phyloP scores from a whole-genome alignment of 2,329 filamentous ascomycete genomes.

The Pestalotiopsis sp. region DNA sequence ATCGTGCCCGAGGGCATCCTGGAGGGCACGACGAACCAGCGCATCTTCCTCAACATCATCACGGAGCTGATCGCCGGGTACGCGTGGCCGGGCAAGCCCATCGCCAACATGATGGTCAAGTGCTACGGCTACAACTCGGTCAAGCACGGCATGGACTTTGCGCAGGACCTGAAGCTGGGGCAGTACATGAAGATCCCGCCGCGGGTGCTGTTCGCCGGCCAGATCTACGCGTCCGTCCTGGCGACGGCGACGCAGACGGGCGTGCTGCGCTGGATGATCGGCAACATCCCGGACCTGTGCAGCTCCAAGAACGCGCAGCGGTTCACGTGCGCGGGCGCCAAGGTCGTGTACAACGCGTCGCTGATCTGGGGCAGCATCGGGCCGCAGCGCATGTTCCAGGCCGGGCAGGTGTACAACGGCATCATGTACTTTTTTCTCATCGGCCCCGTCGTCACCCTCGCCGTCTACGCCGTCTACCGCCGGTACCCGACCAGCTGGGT shows the following conservation, averaged over 20 bases:
- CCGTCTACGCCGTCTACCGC: conserved; percentile 28
- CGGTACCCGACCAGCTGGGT: conserved; percentile 30
- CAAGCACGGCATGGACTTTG: conserved; percentile 33
- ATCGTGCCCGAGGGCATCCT: conserved; percentile 13
- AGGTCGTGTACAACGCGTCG: conserved; percentile 33
- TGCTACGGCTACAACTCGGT: conserved; percentile 33
- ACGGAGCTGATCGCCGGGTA: conserved; percentile 33
- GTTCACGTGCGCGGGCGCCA: conserved; percentile 32
- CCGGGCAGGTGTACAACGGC: conserved; percentile 29
- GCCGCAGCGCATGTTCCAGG: conserved; percentile 31
- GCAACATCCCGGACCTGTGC: conserved; percentile 28
- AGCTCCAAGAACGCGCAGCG: conserved; percentile 28
- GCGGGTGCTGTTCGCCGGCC: conserved; percentile 32
- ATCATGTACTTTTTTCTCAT: conserved; percentile 33
- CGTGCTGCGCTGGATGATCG: conserved; percentile 27
- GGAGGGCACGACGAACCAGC: conserved; percentile 12
- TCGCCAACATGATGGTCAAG: conserved; percentile 34
- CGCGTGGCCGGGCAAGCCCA: conserved; percentile 30
- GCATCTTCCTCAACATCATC: conserved; percentile 30
- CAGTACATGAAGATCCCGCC: conserved; percentile 34
- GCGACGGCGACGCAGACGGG: conserved; percentile 32
- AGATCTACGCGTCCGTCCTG: conserved; percentile 32
- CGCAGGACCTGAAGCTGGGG: conserved; percentile 31
- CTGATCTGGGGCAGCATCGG: conserved; percentile 34
- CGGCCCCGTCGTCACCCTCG: conserved; percentile 30